A percentile compares a stretch with the other conserved stretches of the same genome.
phyloP scores from a whole-genome alignment of 2,329 filamentous ascomycete species.

The Ophiostoma australiae region DNA sequence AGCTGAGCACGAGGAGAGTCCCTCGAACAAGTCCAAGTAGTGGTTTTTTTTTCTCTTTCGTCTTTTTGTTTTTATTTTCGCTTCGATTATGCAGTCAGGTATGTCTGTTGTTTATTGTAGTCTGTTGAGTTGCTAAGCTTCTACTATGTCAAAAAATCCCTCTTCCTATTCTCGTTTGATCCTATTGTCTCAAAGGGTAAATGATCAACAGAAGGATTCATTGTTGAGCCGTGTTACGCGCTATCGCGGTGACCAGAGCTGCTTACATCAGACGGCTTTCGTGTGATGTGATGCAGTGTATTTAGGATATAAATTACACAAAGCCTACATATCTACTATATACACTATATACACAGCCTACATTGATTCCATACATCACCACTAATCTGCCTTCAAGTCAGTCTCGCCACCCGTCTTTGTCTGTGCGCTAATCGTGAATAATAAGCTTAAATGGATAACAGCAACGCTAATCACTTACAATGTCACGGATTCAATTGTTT shows the following conservation, averaged over 20 bases:
- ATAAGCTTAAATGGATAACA: background rate
- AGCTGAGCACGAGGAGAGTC: slow-evolving; percentile 31
- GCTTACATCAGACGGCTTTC: background rate
- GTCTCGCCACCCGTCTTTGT: background rate
- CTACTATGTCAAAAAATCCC: background rate
- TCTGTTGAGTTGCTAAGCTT: background rate
- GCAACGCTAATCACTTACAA: background rate
- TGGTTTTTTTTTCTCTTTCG: background rate
- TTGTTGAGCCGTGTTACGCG: background rate
- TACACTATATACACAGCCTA: background rate
- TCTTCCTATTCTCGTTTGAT: background rate
- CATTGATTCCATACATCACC: background rate
- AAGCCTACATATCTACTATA: no score
- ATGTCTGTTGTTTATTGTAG: background rate
- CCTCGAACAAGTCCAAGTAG: background rate
- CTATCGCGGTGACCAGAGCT: background rate
- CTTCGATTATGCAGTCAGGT: background rate
- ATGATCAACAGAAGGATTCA: background rate
- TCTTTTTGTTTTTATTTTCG: background rate
- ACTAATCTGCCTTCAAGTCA: background rate
- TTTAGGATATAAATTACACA: no score
- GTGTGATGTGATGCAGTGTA: background rate
- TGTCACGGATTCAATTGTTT: background rate
- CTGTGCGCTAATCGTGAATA: background rate
- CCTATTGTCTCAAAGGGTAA: background rate